A percentile compares a stretch with the other conserved stretches of the same genome.
Conservation (phyloP, 495 filamentous ascomycete species). For the Letharia columbiana region DNA sequence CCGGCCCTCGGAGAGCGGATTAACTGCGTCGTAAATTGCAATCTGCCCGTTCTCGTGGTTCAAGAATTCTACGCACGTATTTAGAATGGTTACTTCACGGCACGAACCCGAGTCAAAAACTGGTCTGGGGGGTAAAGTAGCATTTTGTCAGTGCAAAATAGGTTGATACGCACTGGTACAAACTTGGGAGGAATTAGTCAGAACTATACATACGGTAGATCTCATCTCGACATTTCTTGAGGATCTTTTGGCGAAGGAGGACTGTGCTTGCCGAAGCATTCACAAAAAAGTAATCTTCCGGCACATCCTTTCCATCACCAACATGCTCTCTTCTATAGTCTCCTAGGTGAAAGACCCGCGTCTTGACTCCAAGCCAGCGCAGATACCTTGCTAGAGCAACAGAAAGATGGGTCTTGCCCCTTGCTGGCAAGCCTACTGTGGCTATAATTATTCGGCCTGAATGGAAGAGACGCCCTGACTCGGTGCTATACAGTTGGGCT, state of each 20-base stretch:
- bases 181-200: neutral
- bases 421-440: constrained; percentile 89
- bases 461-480: constrained; percentile 93
- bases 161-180: neutral
- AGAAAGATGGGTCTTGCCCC: constrained; percentile 96
- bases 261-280: constrained; percentile 82
- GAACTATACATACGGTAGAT: constrained; percentile 51
- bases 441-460: constrained; percentile 95
- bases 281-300: constrained; percentile 95
- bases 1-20: constrained; percentile 75
- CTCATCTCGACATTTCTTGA: constrained; percentile 95
- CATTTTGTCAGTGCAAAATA: neutral
- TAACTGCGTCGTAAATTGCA: constrained; percentile 99
- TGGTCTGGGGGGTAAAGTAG: neutral
- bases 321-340: constrained; percentile 92
- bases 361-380: constrained; percentile 97
- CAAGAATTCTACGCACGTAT: constrained; percentile 49
- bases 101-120: neutral
- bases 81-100: neutral
- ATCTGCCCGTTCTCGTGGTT: constrained; percentile 97
- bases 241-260: constrained; percentile 86
- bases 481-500: constrained; percentile 95
- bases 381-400: constrained; percentile 93
- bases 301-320: constrained; percentile 76
- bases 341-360: constrained; percentile 90